Conservation (phyloP, 305 asterid species). For the Fraxinus latifolia region DNA sequence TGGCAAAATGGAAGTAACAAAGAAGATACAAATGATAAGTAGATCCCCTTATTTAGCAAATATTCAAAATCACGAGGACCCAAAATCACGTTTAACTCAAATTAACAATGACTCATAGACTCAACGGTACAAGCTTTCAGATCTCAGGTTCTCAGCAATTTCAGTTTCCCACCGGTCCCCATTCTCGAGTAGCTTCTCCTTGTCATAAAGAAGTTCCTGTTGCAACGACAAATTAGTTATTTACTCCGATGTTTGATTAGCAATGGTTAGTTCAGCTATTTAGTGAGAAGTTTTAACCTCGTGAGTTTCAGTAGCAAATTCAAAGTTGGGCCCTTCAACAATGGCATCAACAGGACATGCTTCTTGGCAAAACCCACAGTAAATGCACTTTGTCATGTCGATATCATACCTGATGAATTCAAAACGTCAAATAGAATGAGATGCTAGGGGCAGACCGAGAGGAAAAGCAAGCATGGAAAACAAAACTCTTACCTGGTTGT, state of each 20-base stretch:
- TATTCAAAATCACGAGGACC: not conserved
- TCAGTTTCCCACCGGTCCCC: slow-evolving; percentile 97
- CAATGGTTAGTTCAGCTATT: not conserved
- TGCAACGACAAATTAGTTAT: not conserved
- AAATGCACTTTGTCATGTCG: slow-evolving; percentile 93
- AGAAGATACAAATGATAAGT: not conserved
- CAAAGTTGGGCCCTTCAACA: slow-evolving; percentile 95
- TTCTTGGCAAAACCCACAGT: slow-evolving; percentile 97
- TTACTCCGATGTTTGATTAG: not conserved
- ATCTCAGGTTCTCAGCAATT: slow-evolving; percentile 86
- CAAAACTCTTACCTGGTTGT: slow-evolving; percentile 58
- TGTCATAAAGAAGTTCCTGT: slow-evolving; percentile 77
- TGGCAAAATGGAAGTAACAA: not conserved
- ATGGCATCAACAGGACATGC: slow-evolving; percentile 98
- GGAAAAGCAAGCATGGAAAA: not conserved
- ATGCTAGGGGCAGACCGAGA: not conserved
- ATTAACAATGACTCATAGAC: slow-evolving; percentile 2
- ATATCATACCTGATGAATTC: slow-evolving; percentile 62
- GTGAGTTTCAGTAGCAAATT: slow-evolving; percentile 84
- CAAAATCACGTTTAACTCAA: not conserved
- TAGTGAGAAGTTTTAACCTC: slow-evolving; percentile 48
- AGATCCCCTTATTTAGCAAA: not conserved
- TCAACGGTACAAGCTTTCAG: slow-evolving; percentile 87
- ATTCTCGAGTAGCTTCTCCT: slow-evolving; percentile 90
- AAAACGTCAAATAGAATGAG: slow-evolving; percentile 12